Percentiles rank a stretch among this genome's conserved stretches.
These are phyloP conservation scores for Aspergillus luchuensis DNA, from an alignment of 2,329 filamentous ascomycete species.

Conservation along the genomic window DNA sequence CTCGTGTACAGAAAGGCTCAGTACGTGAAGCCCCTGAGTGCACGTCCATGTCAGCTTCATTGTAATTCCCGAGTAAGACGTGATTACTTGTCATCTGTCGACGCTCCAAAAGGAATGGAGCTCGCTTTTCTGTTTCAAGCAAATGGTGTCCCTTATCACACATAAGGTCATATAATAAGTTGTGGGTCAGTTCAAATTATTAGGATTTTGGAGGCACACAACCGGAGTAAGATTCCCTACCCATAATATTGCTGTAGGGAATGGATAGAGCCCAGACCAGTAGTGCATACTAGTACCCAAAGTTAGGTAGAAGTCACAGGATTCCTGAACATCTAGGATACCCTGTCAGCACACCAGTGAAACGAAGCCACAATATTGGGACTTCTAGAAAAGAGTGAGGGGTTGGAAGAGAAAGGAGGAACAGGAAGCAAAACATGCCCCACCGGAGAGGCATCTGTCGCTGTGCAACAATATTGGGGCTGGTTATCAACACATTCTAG, in stretches of 20 bases:
- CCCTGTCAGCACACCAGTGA: not conserved
- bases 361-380: conserved; percentile 4
- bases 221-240: not conserved
- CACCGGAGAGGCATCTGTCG: not conserved
- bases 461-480: not conserved
- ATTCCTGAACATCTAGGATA: not conserved
- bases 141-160: not conserved
- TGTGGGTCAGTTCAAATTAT: not conserved
- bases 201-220: not conserved
- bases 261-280: not conserved
- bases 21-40: conserved; percentile 1
- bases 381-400: not conserved
- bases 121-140: not conserved
- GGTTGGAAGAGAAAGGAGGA: not conserved
- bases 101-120: not conserved
- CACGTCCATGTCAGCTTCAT: not conserved
- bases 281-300: not conserved
- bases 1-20: not conserved
- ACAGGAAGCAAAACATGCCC: not conserved
- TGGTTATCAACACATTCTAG: not conserved
- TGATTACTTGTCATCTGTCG: not conserved
- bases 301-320: not conserved
- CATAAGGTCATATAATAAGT: not conserved
- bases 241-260: not conserved
- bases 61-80: not conserved